Evolutionary conservation across 306 rosid species (phyloP), one percentile per base, ranked within the genome.

Genomic region (Castanea crenata): DNA sequence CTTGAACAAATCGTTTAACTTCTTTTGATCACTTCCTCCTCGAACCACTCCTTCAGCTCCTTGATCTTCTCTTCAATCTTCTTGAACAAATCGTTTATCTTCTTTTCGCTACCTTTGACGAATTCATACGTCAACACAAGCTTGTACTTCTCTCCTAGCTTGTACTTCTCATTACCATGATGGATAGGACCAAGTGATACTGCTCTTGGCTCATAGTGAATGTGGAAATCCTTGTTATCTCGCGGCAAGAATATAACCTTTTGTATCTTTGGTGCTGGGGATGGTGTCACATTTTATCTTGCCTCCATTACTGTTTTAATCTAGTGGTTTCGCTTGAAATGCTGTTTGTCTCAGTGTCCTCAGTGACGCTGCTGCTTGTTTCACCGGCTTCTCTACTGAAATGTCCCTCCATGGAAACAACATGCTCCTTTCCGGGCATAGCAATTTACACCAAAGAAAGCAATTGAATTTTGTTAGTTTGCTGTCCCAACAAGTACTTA

Each of bases 181-280:
- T 74, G 86, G 58, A 73, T 31, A 4, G 86, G 86, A 23, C 83
- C 77, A 0, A 69, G 2, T 18, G 79, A 65, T 19, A 74, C 29
- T 19, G n/a, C 76, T 49, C 64, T 57, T 9, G 86, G 83, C 20
- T 11, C 27, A 19, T 65, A 57, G 68, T 8, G 9, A 6, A 21
- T 35, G 1, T 25, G 1, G 3, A 9, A 73, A 13, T 46, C n/a
- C 9, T 6, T 3, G 15, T n/a, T 19, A 31, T 56, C 52, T 18
- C 19, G 44, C 2, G 64, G 27, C 55, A 81, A 18, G n/a, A 35
- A 2, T n/a, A 49, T 78, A 18, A 74, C 78, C 69, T 8, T 71
- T 13, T 76, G 78, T 19, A 81, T 74, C 76, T 78, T 83, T 29
- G 54, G 54, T 46, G 54, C 15, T 0, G 54, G 16, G 15, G 54